Base-by-base conservation (phyloP, 2,329 filamentous ascomycete species). In the Colletotrichum navitas region DNA sequence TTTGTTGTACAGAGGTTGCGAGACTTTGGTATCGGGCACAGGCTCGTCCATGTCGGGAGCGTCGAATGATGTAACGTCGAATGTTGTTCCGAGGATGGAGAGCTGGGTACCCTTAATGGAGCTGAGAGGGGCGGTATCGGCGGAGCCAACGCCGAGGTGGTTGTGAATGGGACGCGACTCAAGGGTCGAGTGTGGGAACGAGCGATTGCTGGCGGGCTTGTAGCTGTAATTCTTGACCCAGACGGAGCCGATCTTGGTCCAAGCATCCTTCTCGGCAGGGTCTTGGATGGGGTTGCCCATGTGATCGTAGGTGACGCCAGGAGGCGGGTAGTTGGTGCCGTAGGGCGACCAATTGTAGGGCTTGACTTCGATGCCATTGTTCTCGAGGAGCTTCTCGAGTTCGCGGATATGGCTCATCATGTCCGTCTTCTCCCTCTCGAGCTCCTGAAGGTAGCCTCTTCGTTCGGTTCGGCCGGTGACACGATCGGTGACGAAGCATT, bases 401-500 rank as follows among this genome's bases (percentile, higher is more conserved):
- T 93, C 89, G 43, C 87, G 86, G 49, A 95, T 88, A 75, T 91
- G 90, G 67, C 85, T 84, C 74, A 91, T 85, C 83, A 95, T 88
- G 75, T 87, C 87, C n/a, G 82, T 84, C 80, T 92, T 91, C 77
- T 94, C 90, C 72, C 88, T 87, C 81, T 97, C 93, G 67, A 96
- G 85, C 75, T 91, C 88, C 78, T 95, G 91, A 74, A 93, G 86
- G 77, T 95, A 94, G 64, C 94, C 94, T 76, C 94, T 87, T 68
- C 91, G 89, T 71, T 93, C 92, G 62, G 94, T 93, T 74, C 92
- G 91, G 70, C 94, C 93, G 4, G 93, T 95, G 78, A 96, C 94
- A 76, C 94, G 91, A 80, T 97, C 94, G 69, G 94, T 97, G 65
- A 94, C 94, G 82, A 89, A 91, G 83, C 94, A 97, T 78, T 93